Percentiles rank a stretch among this genome's conserved stretches.
phyloP scores from a whole-genome alignment of 129 eudicot genomes.

The Centaurea solstitialis region DNA sequence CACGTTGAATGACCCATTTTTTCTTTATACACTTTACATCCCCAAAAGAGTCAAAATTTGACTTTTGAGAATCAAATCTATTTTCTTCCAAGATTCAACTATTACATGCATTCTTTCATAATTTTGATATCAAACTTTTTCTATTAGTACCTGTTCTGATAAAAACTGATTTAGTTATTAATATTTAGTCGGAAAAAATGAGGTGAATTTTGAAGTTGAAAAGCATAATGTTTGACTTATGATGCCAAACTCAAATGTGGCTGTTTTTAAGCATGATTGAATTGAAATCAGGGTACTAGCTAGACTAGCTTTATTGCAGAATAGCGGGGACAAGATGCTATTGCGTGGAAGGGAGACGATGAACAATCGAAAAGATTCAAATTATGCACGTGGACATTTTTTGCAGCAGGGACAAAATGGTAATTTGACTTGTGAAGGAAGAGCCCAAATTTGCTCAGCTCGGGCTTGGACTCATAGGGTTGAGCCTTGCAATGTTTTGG shows the following conservation, averaged over 20 bases:
- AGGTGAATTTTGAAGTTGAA: not conserved
- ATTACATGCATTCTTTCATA: not conserved
- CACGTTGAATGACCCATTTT: not conserved
- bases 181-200: constrained; percentile 3
- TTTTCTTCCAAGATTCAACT: constrained; percentile 9
- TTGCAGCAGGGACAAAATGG: constrained; percentile 43
- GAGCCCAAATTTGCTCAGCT: constrained; percentile 6
- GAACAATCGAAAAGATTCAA: constrained; percentile 44
- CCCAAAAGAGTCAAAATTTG: constrained; percentile 2
- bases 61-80: constrained; percentile 15
- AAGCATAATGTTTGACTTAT: constrained; percentile 2
- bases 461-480: not conserved
- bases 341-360: constrained; percentile 81
- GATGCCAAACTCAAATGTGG: constrained; percentile 1
- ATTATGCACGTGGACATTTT: constrained; percentile 23
- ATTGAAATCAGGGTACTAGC: constrained; percentile 61
- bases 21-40: not conserved
- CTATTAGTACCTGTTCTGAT: not conserved
- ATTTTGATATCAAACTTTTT: not conserved
- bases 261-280: not conserved
- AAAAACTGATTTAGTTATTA: constrained; percentile 14
- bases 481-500: not conserved
- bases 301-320: constrained; percentile 69
- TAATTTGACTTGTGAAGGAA: constrained; percentile 59
- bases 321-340: constrained; percentile 80